These are phyloP conservation scores for Fusarium citri DNA, from an alignment of 2,329 filamentous ascomycete genomes.

Conservation along the genomic window DNA sequence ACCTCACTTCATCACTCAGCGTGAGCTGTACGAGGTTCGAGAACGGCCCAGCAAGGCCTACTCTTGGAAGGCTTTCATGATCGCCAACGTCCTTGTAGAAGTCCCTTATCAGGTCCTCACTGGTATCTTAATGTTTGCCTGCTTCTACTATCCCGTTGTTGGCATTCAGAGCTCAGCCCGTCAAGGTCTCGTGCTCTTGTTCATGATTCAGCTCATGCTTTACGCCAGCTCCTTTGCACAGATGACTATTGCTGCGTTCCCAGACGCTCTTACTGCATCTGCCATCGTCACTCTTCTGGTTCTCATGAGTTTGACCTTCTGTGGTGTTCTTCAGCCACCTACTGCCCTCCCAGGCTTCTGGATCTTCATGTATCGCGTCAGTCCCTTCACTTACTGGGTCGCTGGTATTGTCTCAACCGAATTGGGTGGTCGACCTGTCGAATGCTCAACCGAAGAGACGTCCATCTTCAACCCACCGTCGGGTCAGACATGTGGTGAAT, in stretches of 20 bases:
- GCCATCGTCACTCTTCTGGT: conserved; percentile 68
- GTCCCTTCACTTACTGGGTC: conserved; percentile 73
- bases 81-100: conserved; percentile 78
- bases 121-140: conserved; percentile 71
- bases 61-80: conserved; percentile 79
- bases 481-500: conserved; percentile 55
- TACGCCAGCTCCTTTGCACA: conserved; percentile 79
- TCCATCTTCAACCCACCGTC: conserved; percentile 71
- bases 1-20: conserved; percentile 80
- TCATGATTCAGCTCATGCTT: conserved; percentile 74
- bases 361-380: conserved; percentile 78
- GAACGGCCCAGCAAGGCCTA: conserved; percentile 81
- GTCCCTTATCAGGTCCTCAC: conserved; percentile 76
- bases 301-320: conserved; percentile 27
- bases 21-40: conserved; percentile 80
- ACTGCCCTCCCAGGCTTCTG: conserved; percentile 71
- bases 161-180: conserved; percentile 63
- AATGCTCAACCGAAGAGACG: conserved; percentile 65
- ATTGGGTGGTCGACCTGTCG: conserved; percentile 47
- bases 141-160: conserved; percentile 76
- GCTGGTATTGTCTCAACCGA: conserved; percentile 60
- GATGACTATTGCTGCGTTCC: conserved; percentile 77
- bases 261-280: conserved; percentile 65
- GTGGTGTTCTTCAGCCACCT: conserved; percentile 68
- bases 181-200: conserved; percentile 73